Evolutionary conservation across 1,284 basidiomycete species (phyloP), one percentile per base, ranked within the genome.

Genomic region (Heterobasidion parviporum): DNA sequence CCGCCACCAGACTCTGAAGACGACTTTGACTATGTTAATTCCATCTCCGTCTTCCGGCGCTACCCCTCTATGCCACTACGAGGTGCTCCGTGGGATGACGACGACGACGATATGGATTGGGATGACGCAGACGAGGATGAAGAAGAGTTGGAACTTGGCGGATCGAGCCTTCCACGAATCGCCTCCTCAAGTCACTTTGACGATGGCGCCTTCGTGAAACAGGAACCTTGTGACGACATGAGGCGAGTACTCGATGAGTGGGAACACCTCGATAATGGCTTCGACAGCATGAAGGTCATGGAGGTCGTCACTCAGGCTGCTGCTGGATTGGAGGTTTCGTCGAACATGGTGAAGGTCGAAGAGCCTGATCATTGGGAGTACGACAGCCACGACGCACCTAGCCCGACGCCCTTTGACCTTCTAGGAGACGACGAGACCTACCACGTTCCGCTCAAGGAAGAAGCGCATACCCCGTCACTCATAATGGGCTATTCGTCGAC

Each of bases 1-100:
- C 82, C 80, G 2, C 85, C 79, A 33, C 79, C 78, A 1, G 85
- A 89, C 60, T 86, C 84, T 1, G 85, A 87, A 36, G 74, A 73
- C 59, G 85, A 87, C 50, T 68, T 69, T 38, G 63, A 65, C 12
- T 67, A 65, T 45, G 65, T 61, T 53, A 66, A 73, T 50, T 73
- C 71, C 35, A 78, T 73, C 79, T 75, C 72, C 49, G 70, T 74
- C 62, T 62, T 56, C 52, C 70, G 67, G 36, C 69, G 66, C 36
- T 65, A 64, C 32, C 70, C 70, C 45, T 62, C 66, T 10, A 46
- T 62, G 32, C 36, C 61, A 55, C 45, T 55, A 49, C 33, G 53
- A 56, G 43, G 54, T 58, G 2, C 41, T 38, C 55, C 14, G 57
- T 62, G 45, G 61, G 57, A 61, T 14, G 58, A 57, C 48, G 62